These are phyloP conservation scores for Hypoxylon sp. DNA, from an alignment of 2,329 filamentous ascomycete species.

Conservation along the genomic window DNA sequence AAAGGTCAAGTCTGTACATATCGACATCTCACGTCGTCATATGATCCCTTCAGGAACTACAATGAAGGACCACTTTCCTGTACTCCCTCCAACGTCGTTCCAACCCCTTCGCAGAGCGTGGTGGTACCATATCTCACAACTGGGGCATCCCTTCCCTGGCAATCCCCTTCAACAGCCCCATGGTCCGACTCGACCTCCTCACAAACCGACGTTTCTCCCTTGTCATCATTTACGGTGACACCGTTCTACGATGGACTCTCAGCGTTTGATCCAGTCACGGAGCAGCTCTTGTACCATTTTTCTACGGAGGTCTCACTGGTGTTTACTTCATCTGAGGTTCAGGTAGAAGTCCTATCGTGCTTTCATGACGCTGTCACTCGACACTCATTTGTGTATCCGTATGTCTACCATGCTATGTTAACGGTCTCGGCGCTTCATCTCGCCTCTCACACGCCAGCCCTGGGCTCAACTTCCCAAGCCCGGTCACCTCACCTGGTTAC, in stretches of 20 bases:
- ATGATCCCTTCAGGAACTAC: constrained; percentile 13
- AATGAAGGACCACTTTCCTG: neutral
- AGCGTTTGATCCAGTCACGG: constrained; percentile 6
- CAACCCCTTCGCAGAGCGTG: neutral
- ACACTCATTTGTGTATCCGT: constrained; percentile 20
- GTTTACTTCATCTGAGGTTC: constrained; percentile 22
- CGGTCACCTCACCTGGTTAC: constrained; percentile 18
- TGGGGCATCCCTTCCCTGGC: neutral
- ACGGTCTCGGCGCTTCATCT: constrained; percentile 26
- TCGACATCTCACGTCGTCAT: constrained; percentile 20
- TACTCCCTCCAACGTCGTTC: no score
- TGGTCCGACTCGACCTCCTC: neutral
- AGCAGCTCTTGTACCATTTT: constrained; percentile 20
- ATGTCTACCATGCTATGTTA: constrained; percentile 24
- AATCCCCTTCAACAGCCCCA: neutral
- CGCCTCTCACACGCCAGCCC: constrained; percentile 5
- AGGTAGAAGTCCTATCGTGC: constrained; percentile 15
- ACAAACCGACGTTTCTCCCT: neutral
- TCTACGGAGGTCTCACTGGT: constrained; percentile 17
- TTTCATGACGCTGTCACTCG: constrained; percentile 22
- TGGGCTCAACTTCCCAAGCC: neutral
- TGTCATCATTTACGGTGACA: neutral
- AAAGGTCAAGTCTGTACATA: constrained; percentile 21
- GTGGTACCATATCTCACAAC: neutral
- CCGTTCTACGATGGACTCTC: constrained; percentile 1